Evolutionary conservation across 768 basidiomycete species (phyloP), one percentile per base, ranked within the genome.

Genomic region (Russula foetens): DNA sequence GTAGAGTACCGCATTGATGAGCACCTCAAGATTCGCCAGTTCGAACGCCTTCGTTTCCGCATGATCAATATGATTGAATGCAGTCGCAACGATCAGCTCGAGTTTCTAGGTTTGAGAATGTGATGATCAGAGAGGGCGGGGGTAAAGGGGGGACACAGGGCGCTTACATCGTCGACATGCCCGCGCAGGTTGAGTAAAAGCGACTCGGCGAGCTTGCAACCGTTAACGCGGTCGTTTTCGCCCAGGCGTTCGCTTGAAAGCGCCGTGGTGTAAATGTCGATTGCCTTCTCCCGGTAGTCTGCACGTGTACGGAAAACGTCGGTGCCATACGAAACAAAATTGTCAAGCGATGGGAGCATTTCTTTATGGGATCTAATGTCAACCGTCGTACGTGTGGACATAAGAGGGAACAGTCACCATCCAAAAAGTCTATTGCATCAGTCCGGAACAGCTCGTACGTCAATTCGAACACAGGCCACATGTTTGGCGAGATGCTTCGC

Each of bases 401-500:
- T 60, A 59, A 15, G 33, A 24, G 38, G 21, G 29, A 15, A 28
- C 43, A 7, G 24, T 39, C 58, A 9, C 92, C 92, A 66, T 93
- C 90, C 56, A 95, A 77, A 77, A 91, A 95, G 73, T 93, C 91
- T 41, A 88, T 75, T 17, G 90, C 91, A 33, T 90, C 88, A 17
- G 80, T 76, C 72, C 91, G 92, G 84, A 95, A 91, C 21, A 90
- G 74, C 51, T 79, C 78, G 73, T 92, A 92, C 0, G 88, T 93
- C 64, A 84, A 72, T 73, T 93, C 90, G 63, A 91, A 90, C 38
- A 95, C 78, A 11, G 83, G 85, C 93, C 92, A 95, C 86, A 95
- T 86, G 66, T 78, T 81, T 0, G 88, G 84, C 41, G 88, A 83
- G 67, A 96, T 85, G 56, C 78, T 71, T 63, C 84, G 82, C 58